Percentiles rank a stretch among this genome's conserved stretches.
Evolutionary conservation across 2,329 filamentous ascomycete genomes (phyloP).

Genomic region (Apiospora koreana): DNA sequence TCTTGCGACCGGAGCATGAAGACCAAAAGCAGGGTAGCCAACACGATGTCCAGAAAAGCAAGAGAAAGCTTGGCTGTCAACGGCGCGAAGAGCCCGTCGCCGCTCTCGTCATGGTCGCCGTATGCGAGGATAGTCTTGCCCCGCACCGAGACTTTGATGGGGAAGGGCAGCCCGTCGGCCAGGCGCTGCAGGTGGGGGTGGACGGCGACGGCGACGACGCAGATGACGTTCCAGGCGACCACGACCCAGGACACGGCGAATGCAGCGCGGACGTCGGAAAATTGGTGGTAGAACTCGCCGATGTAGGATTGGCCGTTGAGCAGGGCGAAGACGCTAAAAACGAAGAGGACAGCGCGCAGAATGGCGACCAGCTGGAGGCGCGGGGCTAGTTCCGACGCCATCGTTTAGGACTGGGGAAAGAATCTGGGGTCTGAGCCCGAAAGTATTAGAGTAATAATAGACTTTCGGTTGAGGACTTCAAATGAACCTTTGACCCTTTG

Average conservation of each 20-base stretch:
- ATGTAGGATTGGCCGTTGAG: slow-evolving; percentile 15
- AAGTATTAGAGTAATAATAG: no score
- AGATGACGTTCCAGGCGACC: slow-evolving; percentile 15
- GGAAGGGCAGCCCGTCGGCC: slow-evolving; percentile 16
- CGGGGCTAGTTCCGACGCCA: slow-evolving; percentile 14
- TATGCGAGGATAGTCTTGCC: slow-evolving; percentile 13
- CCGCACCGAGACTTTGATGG: slow-evolving; percentile 14
- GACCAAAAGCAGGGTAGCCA: slow-evolving; percentile 14
- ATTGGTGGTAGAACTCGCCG: not conserved
- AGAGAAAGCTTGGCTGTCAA: slow-evolving; percentile 14
- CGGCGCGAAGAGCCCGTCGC: slow-evolving; percentile 16
- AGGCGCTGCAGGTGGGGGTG: slow-evolving; percentile 18
- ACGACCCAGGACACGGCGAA: slow-evolving; percentile 12
- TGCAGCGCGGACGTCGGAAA: not conserved
- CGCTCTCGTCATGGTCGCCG: slow-evolving; percentile 14
- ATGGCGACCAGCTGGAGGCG: slow-evolving; percentile 15
- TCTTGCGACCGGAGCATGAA: slow-evolving; percentile 11
- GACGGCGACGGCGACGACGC: slow-evolving; percentile 14
- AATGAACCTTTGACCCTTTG: not conserved
- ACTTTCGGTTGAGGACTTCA: not conserved
- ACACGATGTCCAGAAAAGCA: slow-evolving; percentile 8
- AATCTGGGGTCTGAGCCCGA: not conserved
- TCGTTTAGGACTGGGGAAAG: not conserved
- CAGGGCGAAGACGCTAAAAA: slow-evolving; percentile 12
- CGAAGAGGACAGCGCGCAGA: slow-evolving; percentile 13